Conservation (phyloP, 2,329 filamentous ascomycete genomes). For the Exophiala alcalophila region DNA sequence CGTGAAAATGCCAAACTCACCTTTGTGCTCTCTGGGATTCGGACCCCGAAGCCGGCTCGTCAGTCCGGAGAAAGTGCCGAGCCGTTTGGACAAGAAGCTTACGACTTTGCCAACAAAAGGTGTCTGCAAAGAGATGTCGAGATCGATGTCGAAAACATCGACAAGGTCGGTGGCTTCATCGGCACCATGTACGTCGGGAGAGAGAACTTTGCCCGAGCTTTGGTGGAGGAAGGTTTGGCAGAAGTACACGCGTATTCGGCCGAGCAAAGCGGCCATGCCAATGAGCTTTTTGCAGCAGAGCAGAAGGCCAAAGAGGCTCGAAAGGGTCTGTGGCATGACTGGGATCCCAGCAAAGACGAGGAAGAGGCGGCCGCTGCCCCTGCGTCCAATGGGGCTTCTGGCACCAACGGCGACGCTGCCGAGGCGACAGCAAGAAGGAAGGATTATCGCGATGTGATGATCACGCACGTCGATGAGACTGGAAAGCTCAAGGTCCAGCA, state of each 20-base stretch:
- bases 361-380: slow-evolving; percentile 52
- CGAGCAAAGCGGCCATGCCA: slow-evolving; percentile 86
- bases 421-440: slow-evolving; percentile 63
- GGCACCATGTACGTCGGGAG: slow-evolving; percentile 89
- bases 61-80: slow-evolving; percentile 78
- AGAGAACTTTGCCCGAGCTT: slow-evolving; percentile 89
- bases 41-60: slow-evolving; percentile 81
- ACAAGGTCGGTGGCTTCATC: slow-evolving; percentile 97
- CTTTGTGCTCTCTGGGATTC: slow-evolving; percentile 88
- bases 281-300: slow-evolving; percentile 83
- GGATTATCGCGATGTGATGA: slow-evolving; percentile 90
- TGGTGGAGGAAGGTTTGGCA: slow-evolving; percentile 91
- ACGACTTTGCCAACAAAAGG: slow-evolving; percentile 83
- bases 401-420: slow-evolving; percentile 52
- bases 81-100: slow-evolving; percentile 90
- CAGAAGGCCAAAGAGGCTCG: slow-evolving; percentile 81
- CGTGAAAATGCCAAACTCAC: slow-evolving; percentile 93
- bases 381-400: slow-evolving; percentile 47
- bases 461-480: slow-evolving; percentile 82
- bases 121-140: slow-evolving; percentile 94
- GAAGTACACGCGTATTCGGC: slow-evolving; percentile 92
- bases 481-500: slow-evolving; percentile 88
- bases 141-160: slow-evolving; percentile 88
- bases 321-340: slow-evolving; percentile 90
- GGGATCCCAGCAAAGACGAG: slow-evolving; percentile 83